Evolutionary conservation across 345 rosid genomes (phyloP).

Genomic region (Salix purpurea): DNA sequence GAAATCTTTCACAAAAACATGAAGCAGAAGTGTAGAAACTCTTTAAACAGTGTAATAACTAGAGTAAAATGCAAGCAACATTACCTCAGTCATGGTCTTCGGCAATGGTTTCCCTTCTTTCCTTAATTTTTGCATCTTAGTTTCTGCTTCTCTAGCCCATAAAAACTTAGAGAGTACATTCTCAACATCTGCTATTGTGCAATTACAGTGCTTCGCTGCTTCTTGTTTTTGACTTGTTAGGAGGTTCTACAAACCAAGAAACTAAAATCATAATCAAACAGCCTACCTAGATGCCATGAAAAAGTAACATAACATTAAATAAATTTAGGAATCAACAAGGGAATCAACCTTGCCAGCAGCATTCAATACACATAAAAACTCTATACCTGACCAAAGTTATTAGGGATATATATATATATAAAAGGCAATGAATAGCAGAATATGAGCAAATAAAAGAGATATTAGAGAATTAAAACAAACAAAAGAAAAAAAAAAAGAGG

Average conservation of each 20-base stretch:
- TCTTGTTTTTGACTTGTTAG: constrained; percentile 73
- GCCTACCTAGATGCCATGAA: constrained; percentile 1
- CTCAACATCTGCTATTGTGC: constrained; percentile 81
- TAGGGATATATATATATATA: no score
- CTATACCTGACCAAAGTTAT: no score
- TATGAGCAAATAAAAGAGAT: no score
- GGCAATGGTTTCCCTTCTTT: constrained; percentile 86
- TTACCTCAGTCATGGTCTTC: constrained; percentile 80
- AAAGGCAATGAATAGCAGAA: no score
- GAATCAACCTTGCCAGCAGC: no score
- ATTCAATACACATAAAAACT: no score
- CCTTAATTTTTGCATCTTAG: constrained; percentile 57
- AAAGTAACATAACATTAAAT: background rate
- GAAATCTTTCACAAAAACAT: background rate
- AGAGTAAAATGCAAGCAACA: constrained; percentile 5
- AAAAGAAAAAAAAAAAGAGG: no score
- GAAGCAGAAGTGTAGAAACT: background rate
- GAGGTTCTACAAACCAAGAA: constrained; percentile 69
- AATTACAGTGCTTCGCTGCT: constrained; percentile 72
- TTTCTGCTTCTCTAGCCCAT: constrained; percentile 85
- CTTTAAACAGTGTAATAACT: background rate
- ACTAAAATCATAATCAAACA: constrained; percentile 42
- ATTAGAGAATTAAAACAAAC: no score
- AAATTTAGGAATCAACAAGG: background rate
- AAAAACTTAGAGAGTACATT: constrained; percentile 69